Evolutionary conservation across 306 rosid genomes (phyloP).

Genomic region (Casuarina glauca): DNA sequence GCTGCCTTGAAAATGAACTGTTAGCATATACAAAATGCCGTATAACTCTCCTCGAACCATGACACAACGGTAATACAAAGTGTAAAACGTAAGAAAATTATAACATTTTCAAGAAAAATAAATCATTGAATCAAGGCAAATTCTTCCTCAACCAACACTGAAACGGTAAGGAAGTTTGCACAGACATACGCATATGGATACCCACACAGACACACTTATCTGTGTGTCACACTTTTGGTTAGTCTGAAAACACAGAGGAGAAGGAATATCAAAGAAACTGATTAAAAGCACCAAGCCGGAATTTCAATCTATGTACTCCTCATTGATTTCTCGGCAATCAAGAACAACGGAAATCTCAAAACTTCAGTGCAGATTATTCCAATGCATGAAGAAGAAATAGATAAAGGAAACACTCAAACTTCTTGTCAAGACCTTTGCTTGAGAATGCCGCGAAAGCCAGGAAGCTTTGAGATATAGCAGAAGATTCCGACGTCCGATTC

Average conservation of each 20-base stretch:
- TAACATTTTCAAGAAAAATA: background rate
- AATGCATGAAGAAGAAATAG: background rate
- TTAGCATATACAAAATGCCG: background rate
- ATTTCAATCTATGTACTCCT: background rate
- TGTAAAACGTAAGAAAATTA: background rate
- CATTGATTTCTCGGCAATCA: background rate
- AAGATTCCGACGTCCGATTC: slow-evolving; percentile 81
- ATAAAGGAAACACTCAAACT: background rate
- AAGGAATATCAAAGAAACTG: background rate
- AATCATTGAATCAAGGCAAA: background rate
- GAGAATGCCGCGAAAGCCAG: slow-evolving; percentile 87
- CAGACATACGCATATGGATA: background rate
- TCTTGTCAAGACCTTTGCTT: slow-evolving; percentile 66
- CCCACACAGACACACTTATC: too few relatives aligned
- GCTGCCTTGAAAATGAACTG: background rate
- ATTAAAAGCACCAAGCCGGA: background rate
- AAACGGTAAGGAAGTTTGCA: background rate
- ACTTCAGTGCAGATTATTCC: background rate
- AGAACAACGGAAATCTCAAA: background rate
- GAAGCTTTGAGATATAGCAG: slow-evolving; percentile 78
- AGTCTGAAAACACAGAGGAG: background rate
- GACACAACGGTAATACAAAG: background rate
- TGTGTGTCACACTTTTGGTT: background rate
- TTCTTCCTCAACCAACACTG: background rate
- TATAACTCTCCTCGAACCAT: background rate